Percentiles rank a stretch among this genome's conserved stretches.
Evolutionary conservation across 495 filamentous ascomycete genomes (phyloP).

Genomic region (Oleoguttula mirabilis): DNA sequence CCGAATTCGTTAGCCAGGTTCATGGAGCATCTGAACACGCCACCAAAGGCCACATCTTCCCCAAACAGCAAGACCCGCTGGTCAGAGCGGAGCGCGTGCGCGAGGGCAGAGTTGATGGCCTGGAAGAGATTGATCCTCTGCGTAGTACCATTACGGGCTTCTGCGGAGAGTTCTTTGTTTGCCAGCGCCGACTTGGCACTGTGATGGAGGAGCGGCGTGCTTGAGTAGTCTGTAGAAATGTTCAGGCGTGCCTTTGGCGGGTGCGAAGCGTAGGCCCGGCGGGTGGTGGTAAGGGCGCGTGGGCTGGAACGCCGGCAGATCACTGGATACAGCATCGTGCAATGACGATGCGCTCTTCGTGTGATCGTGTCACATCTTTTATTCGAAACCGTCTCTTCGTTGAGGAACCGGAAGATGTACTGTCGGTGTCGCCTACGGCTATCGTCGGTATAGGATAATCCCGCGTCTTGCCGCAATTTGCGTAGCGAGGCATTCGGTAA

Average conservation of each 20-base stretch:
- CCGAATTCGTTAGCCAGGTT: constrained; percentile 80
- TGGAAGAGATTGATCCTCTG: constrained; percentile 85
- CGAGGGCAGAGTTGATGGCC: constrained; percentile 79
- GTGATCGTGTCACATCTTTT: no score
- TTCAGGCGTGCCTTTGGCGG: constrained; percentile 55
- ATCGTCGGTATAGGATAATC: no score
- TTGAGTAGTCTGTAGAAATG: constrained; percentile 75
- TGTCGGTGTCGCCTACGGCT: no score
- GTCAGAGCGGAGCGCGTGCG: constrained; percentile 68
- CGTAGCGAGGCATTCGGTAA: no score
- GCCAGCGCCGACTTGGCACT: constrained; percentile 54
- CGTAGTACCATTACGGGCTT: constrained; percentile 52
- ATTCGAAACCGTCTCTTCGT: no score
- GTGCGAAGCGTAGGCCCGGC: constrained; percentile 26
- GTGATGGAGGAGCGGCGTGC: constrained; percentile 70
- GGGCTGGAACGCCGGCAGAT: no score
- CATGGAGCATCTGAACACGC: constrained; percentile 92
- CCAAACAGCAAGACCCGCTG: constrained; percentile 84
- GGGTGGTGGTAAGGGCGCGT: no score
- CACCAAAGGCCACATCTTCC: constrained; percentile 93
- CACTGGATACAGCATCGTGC: no score
- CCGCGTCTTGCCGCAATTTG: no score
- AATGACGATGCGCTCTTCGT: no score
- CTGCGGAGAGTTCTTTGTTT: constrained; percentile 43
- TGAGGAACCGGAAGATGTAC: no score